Percentiles rank a stretch among this genome's conserved stretches.
Evolutionary conservation across 1,284 basidiomycete genomes (phyloP).

Genomic region (Neonothopanus nambi): DNA sequence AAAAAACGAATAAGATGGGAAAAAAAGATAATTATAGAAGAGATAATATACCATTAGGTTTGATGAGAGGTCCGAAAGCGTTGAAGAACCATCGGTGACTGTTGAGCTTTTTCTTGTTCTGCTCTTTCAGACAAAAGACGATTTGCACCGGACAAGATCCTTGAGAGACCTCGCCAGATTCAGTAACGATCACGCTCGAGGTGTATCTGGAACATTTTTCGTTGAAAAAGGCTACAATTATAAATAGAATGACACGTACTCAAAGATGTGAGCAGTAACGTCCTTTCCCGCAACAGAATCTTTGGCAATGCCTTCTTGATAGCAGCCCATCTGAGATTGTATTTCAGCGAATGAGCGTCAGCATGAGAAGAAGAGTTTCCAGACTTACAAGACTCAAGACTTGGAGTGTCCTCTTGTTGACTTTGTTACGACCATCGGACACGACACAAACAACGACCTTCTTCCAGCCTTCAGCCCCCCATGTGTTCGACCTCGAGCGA

Average conservation of each 20-base stretch:
- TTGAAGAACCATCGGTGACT: conserved; percentile 98
- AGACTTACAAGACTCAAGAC: conserved; percentile 68
- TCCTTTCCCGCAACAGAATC: conserved; percentile 91
- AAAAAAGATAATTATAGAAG: conserved; percentile 1
- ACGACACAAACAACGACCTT: conserved; percentile 94
- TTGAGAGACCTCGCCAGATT: conserved; percentile 83
- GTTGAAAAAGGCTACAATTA: conserved; percentile 2
- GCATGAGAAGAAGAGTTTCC: not conserved
- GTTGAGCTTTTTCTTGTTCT: conserved; percentile 95
- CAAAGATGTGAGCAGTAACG: conserved; percentile 92
- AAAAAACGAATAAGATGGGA: conserved; percentile 3
- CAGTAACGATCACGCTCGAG: conserved; percentile 76
- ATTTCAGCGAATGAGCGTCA: not conserved
- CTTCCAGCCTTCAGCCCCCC: conserved; percentile 94
- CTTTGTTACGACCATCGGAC: conserved; percentile 88
- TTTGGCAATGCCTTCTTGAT: conserved; percentile 93
- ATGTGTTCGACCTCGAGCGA: conserved; percentile 82
- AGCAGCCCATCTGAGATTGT: conserved; percentile 80
- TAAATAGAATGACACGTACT: conserved; percentile 47
- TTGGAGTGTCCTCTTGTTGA: conserved; percentile 87
- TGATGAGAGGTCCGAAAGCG: conserved; percentile 86
- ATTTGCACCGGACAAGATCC: conserved; percentile 89
- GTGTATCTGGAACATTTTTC: conserved; percentile 58
- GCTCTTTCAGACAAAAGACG: conserved; percentile 91
- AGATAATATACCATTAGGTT: conserved; percentile 66